Evolutionary conservation across 2,329 filamentous ascomycete species (phyloP), one percentile per base, ranked within the genome.

Genomic region (Aspergillus felis): DNA sequence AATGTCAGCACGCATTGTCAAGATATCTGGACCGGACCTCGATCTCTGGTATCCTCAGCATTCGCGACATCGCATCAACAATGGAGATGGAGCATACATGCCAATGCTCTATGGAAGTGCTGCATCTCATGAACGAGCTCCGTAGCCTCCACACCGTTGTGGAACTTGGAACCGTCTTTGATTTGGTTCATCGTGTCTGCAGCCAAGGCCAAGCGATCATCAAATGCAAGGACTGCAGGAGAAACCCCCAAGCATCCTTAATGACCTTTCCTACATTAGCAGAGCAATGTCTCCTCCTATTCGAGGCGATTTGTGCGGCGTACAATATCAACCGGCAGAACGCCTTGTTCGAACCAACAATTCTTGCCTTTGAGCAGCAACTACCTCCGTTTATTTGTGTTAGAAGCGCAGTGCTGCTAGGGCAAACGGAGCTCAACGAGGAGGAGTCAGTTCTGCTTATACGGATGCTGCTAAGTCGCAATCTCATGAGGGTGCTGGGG

Each of bases 221-320:
- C 8, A 61, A 61, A 10, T 70, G 68, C 54, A 58, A 62, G 25
- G 54, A 58, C 6, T 70, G 68, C 53, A 60, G 59, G 22, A 61
- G 57, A 20, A 58, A 32, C 14, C 54, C 61, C 1, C 64, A 64
- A 27, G 59, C 64, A 3, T 61, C 66, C 10, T 57, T 69, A 14
- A 72, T 74, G 2, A 77, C 76, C 1, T 64, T 80, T 24, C 77
- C 76, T 2, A 66, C 74, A 1, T 64, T 79, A 1, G 57, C 68
- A 5, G 76, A 80, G 41, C 63, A 66, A 24, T 70, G 65, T 50
- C 60, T 70, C 5, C 61, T 63, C 2, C 59, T 70, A 3, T 64
- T 69, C 38, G 66, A 70, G 41, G 68, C 66, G 0, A 58, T 64
- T 7, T 69, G 68, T 44, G 55, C 63, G 14, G 63, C 67, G 7